Conservation (phyloP, 2,329 filamentous ascomycete genomes). For the Tympanopsis confertula region DNA sequence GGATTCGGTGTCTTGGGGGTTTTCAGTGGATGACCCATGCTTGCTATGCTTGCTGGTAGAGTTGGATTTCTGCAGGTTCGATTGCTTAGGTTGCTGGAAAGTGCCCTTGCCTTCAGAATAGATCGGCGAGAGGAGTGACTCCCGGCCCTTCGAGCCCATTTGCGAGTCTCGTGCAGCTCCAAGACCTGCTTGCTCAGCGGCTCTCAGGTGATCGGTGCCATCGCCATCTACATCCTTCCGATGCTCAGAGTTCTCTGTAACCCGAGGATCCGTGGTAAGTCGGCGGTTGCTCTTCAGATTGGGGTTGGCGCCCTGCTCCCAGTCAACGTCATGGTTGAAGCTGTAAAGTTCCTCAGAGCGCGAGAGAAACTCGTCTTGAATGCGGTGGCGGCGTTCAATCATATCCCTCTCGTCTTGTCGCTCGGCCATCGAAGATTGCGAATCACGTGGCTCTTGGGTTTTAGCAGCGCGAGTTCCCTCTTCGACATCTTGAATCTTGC, state of each 20-base stretch:
- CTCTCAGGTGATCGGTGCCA: constrained; percentile 65
- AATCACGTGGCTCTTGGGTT: constrained; percentile 42
- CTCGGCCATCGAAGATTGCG: not conserved
- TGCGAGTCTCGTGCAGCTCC: constrained; percentile 59
- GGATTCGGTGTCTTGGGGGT: too few relatives aligned
- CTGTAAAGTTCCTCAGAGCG: constrained; percentile 12
- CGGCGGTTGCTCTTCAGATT: constrained; percentile 16
- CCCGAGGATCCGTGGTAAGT: constrained; percentile 33
- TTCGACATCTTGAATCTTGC: constrained; percentile 22
- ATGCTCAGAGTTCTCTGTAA: constrained; percentile 51
- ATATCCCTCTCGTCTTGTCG: constrained; percentile 7
- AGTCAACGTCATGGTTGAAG: constrained; percentile 48
- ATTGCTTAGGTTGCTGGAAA: constrained; percentile 34
- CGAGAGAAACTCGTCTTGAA: constrained; percentile 58
- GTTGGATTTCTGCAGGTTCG: constrained; percentile 14
- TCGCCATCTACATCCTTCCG: constrained; percentile 68
- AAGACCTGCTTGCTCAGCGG: constrained; percentile 45
- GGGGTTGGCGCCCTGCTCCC: constrained; percentile 26
- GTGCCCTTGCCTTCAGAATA: constrained; percentile 54
- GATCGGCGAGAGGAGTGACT: constrained; percentile 58
- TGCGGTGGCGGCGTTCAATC: constrained; percentile 4
- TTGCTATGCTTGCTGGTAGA: too few relatives aligned
- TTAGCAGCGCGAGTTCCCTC: constrained; percentile 48
- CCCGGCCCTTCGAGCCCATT: constrained; percentile 50
- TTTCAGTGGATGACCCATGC: too few relatives aligned